Evolutionary conservation across 768 basidiomycete genomes (phyloP), one percentile per base, ranked within the genome.

Genomic region (Cyathus striatus): DNA sequence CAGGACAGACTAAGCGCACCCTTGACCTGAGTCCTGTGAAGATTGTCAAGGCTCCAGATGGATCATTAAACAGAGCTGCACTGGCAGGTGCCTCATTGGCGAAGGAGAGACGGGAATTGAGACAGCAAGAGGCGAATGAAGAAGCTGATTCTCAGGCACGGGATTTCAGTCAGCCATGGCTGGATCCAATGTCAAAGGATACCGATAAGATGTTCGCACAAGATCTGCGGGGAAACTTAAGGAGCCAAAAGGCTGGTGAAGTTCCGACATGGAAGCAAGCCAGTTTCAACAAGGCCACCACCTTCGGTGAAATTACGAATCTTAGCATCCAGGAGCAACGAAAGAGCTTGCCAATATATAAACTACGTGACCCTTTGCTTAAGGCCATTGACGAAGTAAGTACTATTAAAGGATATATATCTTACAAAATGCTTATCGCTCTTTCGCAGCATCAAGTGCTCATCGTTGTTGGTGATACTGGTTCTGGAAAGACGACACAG

Each of bases 401-500:
- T 75, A 14, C 47, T 6, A 45, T 42, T 30, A n/a, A n/a, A n/a
- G n/a, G n/a, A n/a, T 21, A 30, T 44, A 7, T 48, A 20, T 18
- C 33, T 23, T 47, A 18, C 4, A 13, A 27, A 3, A 34, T 48
- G 18, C 12, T 17, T 7, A 30, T 61, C 17, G 56, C 23, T 42
- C 27, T 34, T 48, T 30, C 14, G 40, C 42, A 93, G 86, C 90
- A 99, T 67, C 95, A 93, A 78, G 85, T 98, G 20, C 84, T 99
- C 43, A 93, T 99, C 50, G 96, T 99, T 26, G 89, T 99, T 43
- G 96, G 96, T 35, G 96, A 99, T 57, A 99, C 96, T 35, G 96
- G 96, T 21, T 97, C 95, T 6, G 96, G 96, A 10, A 99, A 99
- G 62, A 98, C 96, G 5, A 99, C 96, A 0, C 96, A 99, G 59